A percentile compares a stretch with the other conserved stretches of the same genome.
Evolutionary conservation across 495 filamentous ascomycete genomes (phyloP).

Genomic region (Podospora pseudopauciseta): DNA sequence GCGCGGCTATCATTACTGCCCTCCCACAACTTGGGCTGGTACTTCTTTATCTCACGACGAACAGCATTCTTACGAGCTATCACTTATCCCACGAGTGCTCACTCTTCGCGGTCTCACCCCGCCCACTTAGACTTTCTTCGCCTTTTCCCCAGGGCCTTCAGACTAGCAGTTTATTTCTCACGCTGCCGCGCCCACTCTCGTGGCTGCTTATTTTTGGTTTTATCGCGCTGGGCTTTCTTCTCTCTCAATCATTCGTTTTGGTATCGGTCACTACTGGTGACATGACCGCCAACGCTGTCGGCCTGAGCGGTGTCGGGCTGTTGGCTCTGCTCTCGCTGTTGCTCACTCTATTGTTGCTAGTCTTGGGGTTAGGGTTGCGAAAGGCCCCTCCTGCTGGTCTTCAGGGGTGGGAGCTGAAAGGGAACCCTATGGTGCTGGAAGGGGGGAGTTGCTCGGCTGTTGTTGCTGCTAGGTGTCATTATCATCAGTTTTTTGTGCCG

Average conservation of each 20-base stretch:
- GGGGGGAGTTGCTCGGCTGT: constrained; percentile 43
- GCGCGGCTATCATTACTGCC: constrained; percentile 30
- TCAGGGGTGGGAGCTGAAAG: constrained; percentile 30
- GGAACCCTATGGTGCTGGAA: constrained; percentile 41
- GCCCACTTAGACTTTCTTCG: constrained; percentile 37
- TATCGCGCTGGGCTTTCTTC: constrained; percentile 33
- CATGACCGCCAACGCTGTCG: constrained; percentile 21
- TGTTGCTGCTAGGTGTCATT: constrained; percentile 41
- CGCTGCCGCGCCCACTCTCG: constrained; percentile 38
- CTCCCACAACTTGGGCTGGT: constrained; percentile 43
- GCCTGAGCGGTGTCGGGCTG: constrained; percentile 36
- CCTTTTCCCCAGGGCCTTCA: constrained; percentile 32
- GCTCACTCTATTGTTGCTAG: constrained; percentile 25
- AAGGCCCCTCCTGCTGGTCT: constrained; percentile 29
- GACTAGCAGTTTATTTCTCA: constrained; percentile 37
- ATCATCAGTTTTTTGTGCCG: neutral
- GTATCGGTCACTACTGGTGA: constrained; percentile 12
- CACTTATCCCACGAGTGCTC: constrained; percentile 44
- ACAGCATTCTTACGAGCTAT: constrained; percentile 40
- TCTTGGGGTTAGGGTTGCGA: constrained; percentile 33
- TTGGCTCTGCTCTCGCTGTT: constrained; percentile 35
- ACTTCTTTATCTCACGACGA: constrained; percentile 38
- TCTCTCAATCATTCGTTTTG: constrained; percentile 36
- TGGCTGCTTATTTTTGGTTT: constrained; percentile 39
- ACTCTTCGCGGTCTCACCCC: constrained; percentile 31